Base-by-base conservation (phyloP, 2,329 filamentous ascomycete genomes). In the Colletotrichum nymphaeae region DNA sequence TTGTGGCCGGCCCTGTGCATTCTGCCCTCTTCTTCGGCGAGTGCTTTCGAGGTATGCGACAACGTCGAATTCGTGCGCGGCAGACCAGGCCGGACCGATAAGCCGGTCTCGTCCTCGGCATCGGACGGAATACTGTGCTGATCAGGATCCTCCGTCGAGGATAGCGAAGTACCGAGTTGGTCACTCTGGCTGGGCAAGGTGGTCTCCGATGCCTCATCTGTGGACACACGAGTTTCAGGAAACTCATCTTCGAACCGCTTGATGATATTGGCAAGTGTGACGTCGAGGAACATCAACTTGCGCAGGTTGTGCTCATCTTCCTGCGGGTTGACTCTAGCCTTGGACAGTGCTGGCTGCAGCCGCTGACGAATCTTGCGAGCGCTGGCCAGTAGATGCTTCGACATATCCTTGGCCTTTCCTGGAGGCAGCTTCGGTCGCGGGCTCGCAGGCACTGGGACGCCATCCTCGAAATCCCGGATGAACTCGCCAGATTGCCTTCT, bases 231-330 rank as follows among this genome's bases (percentile, higher is more conserved):
- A 0, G 94, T 97, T 80, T 98, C 96, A 0, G 97, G 97, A 78
- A 95, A 98, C 82, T 98, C 96, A 80, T 97, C 94, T 81, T 98
- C 97, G 80, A 98, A 99, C 32, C 97, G 93, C 80, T 94, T 92
- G 79, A 98, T 98, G 84, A 98, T 98, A 76, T 93, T 93, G 78
- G 95, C 89, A 11, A 99, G 88, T 0, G 97, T 98, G 74, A 93
- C 88, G 78, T 98, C 95, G 35, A 99, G 89, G 88, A 98, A 98
- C 56, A 93, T 87, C 24, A 98, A 89, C 91, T 88, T 89, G 91
- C 95, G 90, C 80, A 97, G 94, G 76, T 93, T 94, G 52, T 82
- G 80, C 76, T 91, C 87, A 77, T 95, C 93, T 79, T 97, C 93
- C 22, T 88, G 90, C 52, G 90, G 87, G 75, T 89, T 89, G 58